phyloP scores from a whole-genome alignment of 148 eudicot genomes.

The Agrostemma githago region DNA sequence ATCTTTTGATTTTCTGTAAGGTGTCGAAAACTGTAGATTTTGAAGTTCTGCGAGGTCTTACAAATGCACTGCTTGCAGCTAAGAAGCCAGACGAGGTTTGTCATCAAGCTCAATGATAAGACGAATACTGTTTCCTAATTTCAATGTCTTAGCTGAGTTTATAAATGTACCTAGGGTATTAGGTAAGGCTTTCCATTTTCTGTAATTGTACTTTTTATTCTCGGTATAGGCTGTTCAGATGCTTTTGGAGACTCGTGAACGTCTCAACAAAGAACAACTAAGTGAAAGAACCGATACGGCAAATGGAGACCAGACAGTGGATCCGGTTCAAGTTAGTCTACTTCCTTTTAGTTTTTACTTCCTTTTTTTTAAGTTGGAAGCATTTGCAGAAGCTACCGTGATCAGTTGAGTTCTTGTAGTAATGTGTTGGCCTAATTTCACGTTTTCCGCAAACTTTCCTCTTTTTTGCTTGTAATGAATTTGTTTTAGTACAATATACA shows the following conservation, averaged over 20 bases:
- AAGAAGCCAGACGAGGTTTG: slow-evolving; percentile 87
- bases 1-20: slow-evolving; percentile 37
- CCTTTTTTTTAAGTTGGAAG: background rate
- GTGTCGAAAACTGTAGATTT: slow-evolving; percentile 50
- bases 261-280: slow-evolving; percentile 39
- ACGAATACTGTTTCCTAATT: background rate
- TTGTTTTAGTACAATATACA: background rate
- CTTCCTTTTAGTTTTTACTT: slow-evolving; percentile 1
- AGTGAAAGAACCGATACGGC: slow-evolving; percentile 22
- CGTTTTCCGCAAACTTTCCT: background rate
- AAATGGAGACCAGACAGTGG: slow-evolving; percentile 36
- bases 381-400: background rate
- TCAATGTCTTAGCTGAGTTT: background rate
- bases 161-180: background rate
- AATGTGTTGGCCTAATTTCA: background rate
- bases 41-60: slow-evolving; percentile 83
- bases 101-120: background rate
- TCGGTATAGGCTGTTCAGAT: slow-evolving; percentile 70
- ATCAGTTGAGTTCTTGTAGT: background rate
- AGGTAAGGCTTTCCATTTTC: background rate
- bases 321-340: slow-evolving; percentile 79
- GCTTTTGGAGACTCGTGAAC: slow-evolving; percentile 62
- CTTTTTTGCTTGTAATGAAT: background rate
- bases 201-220: background rate
- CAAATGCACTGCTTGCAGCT: slow-evolving; percentile 87